Evolutionary conservation across 2,329 filamentous ascomycete genomes (phyloP), one percentile per base, ranked within the genome.

Genomic region (Fusarium sp.): DNA sequence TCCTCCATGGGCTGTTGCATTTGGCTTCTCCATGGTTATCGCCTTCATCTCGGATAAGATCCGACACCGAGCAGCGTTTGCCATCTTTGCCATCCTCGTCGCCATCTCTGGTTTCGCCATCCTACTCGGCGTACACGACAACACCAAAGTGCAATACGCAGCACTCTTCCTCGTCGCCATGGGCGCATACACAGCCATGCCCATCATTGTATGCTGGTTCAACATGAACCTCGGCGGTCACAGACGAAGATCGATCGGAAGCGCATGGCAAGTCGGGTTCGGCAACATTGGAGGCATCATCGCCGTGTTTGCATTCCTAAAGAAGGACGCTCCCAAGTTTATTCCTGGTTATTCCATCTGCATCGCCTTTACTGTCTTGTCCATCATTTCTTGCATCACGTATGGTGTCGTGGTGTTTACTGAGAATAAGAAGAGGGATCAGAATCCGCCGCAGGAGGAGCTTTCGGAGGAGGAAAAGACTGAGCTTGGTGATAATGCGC

Each of bases 121-220:
- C 65, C 84, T 97, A 7, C 81, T 96, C 53, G 82, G 83, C 10
- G 87, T 95, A 5, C 91, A 95, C 77, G 80, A 91, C 75, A 86
- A 93, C 77, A 82, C 81, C 0, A 68, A 85, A 11, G 80, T 92
- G 6, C 86, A 96, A 77, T 97, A 97, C 74, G 91, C 84, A 0
- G 92, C 91, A 0, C 85, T 97, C 0, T 97, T 96, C 82, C 82
- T 97, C 31, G 88, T 96, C 54, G 90, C 92, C 2, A 89, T 89
- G 81, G 93, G 93, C 54, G 86, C 87, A 0, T 97, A 96, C 80
- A 89, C 89, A 1, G 92, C 93, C n/a, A 94, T 97, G 91, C 93
- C 95, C 0, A 89, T 97, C 29, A 88, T 93, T 44, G 87, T 93
- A 7, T 93, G 91, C 77, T 94, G 91, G 91, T 93, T 91, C 78